Evolutionary conservation across 352 stramenopile genomes (phyloP).

Genomic region (Pythium vanterpoolii): DNA sequence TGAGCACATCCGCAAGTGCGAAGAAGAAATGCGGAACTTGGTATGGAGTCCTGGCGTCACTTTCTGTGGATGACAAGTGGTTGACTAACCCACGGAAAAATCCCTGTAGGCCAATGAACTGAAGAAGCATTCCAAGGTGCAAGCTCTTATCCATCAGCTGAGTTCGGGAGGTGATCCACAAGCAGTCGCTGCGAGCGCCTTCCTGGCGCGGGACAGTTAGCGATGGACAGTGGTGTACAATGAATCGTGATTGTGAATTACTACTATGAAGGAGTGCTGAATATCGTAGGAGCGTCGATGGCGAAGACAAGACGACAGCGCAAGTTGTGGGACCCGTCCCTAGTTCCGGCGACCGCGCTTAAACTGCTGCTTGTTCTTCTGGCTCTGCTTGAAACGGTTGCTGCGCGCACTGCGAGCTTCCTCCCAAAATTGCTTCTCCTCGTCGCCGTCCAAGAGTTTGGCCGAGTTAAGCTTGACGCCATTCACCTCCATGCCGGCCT

Average conservation of each 20-base stretch:
- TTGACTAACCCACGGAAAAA: not conserved
- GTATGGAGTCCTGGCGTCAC: constrained; percentile 27
- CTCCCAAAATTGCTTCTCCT: constrained; percentile 86
- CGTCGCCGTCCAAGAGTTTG: constrained; percentile 60
- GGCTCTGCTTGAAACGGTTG: constrained; percentile 78
- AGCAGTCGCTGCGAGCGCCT: constrained; percentile 43
- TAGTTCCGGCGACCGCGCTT: constrained; percentile 28
- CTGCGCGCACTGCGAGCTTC: constrained; percentile 63
- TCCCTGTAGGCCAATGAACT: constrained; percentile 59
- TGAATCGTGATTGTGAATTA: constrained; percentile 19
- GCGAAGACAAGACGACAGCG: not conserved
- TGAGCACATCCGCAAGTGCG: constrained; percentile 54
- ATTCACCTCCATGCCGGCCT: constrained; percentile 66
- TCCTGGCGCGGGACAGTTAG: constrained; percentile 54
- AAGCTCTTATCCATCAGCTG: constrained; percentile 81
- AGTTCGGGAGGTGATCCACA: constrained; percentile 63
- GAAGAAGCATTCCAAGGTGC: constrained; percentile 75
- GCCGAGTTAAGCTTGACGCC: constrained; percentile 57
- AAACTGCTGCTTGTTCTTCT: constrained; percentile 63
- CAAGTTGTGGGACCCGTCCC: not conserved
- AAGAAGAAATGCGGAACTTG: constrained; percentile 68
- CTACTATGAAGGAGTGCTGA: constrained; percentile 30
- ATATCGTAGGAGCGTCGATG: constrained; percentile 6
- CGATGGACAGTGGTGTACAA: constrained; percentile 2
- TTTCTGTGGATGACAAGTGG: not conserved